A percentile compares a stretch with the other conserved stretches of the same genome.
Evolutionary conservation across 257 asterid genomes (phyloP).

Genomic region (Oldenlandia corymbosa): DNA sequence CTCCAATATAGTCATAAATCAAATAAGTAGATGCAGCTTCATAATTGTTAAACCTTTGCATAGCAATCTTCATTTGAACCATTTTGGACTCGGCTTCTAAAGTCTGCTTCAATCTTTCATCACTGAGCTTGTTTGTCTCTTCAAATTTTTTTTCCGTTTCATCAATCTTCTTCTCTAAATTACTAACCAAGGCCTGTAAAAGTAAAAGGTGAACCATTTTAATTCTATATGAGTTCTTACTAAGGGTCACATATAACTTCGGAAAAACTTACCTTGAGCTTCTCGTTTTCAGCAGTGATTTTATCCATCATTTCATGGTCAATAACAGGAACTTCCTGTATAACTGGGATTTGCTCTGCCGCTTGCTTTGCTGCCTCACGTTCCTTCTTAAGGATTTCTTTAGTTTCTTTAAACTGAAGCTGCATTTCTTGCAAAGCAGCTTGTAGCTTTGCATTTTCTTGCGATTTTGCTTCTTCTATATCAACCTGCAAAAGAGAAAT

Average conservation of each 20-base stretch:
- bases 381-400: slow-evolving; percentile 65
- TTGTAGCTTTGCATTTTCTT: slow-evolving; percentile 77
- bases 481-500: slow-evolving; percentile 49
- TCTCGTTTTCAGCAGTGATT: slow-evolving; percentile 76
- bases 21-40: slow-evolving; percentile 2
- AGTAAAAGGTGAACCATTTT: slow-evolving; percentile 10
- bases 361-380: slow-evolving; percentile 50
- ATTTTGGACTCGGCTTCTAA: slow-evolving; percentile 85
- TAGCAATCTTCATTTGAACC: slow-evolving; percentile 72
- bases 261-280: slow-evolving; percentile 52
- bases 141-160: slow-evolving; percentile 88
- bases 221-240: not conserved
- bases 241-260: slow-evolving; percentile 10
- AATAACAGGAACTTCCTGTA: slow-evolving; percentile 83
- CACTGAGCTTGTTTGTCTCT: slow-evolving; percentile 87
- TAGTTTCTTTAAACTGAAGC: slow-evolving; percentile 70
- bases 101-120: slow-evolving; percentile 89
- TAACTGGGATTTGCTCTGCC: slow-evolving; percentile 57
- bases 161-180: slow-evolving; percentile 75
- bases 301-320: slow-evolving; percentile 77
- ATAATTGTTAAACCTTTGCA: slow-evolving; percentile 53
- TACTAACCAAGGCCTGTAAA: slow-evolving; percentile 67
- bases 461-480: slow-evolving; percentile 88
- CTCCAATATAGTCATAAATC: slow-evolving; percentile 10
- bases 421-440: slow-evolving; percentile 77